Evolutionary conservation across 148 eudicot species (phyloP), one percentile per base, ranked within the genome.

Genomic region (Fagopyrum homotropicum): DNA sequence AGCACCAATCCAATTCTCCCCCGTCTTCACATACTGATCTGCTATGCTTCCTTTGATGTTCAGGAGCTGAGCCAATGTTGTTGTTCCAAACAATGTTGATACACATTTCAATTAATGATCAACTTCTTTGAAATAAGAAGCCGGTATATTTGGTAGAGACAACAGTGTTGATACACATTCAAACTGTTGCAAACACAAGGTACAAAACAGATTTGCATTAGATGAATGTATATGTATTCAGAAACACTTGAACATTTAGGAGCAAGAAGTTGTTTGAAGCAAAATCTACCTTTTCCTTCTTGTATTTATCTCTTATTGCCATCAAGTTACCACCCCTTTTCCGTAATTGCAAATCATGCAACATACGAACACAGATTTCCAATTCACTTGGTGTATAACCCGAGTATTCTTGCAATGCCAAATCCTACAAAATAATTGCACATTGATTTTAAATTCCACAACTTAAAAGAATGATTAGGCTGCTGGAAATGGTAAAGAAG

Each of bases 221-320:
- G 56, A 29, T 11, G n/a, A 55, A 16, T 6, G 4, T 35, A 74
- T 74, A 35, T 35, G 40, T 2, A 35, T 35, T 19, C 40, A 74
- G 17, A 7, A 45, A 10, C 48, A 45, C 3, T 2, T 26, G 19
- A 4, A 0, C 1, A 35, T 35, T 35, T 35, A 35, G 40, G n/a
- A 16, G 14, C 10, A 60, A n/a, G 49, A 11, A 45, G 4, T 19
- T 35, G 51, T 1, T 75, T 4, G 45, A 56, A 6, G 10, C 45
- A 52, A 74, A 22, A 22, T 16, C 64, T 84, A 94, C 98, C 98
- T 88, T 92, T 74, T 88, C 90, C 47, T 86, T 85, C 80, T 84
- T 89, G 90, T 95, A 92, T 77, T 95, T 95, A 44, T 89, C 92
- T 78, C 90, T 81, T 6, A 88, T 73, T 12, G 98, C 96, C 11